phyloP scores from a whole-genome alignment of 345 rosid genomes.

The Linum tenue region DNA sequence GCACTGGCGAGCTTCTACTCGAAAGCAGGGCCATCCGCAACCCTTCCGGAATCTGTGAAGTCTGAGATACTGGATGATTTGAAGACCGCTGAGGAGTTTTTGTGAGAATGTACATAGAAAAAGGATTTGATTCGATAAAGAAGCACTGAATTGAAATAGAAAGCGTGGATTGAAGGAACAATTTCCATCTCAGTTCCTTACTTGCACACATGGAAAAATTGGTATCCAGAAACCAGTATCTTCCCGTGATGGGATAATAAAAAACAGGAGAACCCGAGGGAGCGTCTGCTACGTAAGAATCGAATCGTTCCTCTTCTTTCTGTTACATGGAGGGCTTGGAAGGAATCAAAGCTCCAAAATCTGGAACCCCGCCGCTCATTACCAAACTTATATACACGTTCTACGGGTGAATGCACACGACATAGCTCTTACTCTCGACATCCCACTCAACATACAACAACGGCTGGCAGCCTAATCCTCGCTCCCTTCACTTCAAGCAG shows the following conservation, averaged over 20 bases:
- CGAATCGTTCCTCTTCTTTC: not conserved
- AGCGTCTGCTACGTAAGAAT: not conserved
- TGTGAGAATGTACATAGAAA: slow-evolving; percentile 25
- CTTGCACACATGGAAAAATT: not conserved
- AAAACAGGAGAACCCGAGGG: not conserved
- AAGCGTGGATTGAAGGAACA: not conserved
- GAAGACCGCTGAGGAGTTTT: slow-evolving; percentile 53
- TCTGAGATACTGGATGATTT: slow-evolving; percentile 49
- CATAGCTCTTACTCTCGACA: not conserved
- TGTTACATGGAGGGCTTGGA: not conserved
- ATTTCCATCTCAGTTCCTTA: not conserved
- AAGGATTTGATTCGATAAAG: not conserved
- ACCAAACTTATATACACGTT: not conserved
- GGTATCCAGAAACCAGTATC: not conserved
- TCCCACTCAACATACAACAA: not conserved
- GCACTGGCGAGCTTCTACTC: slow-evolving; percentile 73
- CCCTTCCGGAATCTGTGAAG: slow-evolving; percentile 64
- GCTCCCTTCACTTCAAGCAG: too few relatives aligned
- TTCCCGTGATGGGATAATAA: slow-evolving; percentile 3
- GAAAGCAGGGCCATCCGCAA: slow-evolving; percentile 79
- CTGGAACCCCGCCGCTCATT: not conserved
- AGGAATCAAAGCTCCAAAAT: not conserved
- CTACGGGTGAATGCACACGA: not conserved
- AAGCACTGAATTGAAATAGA: too few relatives aligned
- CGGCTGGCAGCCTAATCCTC: too few relatives aligned